Evolutionary conservation across 768 basidiomycete genomes (phyloP), one percentile per base, ranked within the genome.

Genomic region (Tylopilus sp.): DNA sequence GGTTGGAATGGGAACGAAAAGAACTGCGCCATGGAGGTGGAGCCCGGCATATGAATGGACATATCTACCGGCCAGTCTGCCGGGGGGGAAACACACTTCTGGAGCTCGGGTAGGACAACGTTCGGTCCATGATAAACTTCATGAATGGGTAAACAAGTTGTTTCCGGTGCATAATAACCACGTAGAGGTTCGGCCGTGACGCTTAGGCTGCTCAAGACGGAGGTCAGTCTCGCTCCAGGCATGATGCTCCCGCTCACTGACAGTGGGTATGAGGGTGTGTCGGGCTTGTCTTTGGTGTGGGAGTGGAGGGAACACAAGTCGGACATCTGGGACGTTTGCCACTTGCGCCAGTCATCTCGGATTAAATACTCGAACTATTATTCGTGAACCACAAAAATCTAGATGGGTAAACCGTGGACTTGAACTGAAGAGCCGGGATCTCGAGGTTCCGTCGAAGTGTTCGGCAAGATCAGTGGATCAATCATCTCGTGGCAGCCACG

Each of bases 361-460:
- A 40, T 49, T 63, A 57, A 54, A 63, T 60, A 57, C 34, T 6
- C 8, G 6, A 40, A 28, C 10, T 17, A 43, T 45, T 22, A 44
- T 54, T 43, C 26, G 25, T 22, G 21, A 51, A 44, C 41, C n/a
- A 46, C 21, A 42, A 48, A 37, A 6, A 29, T 37, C 9, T 42
- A 22, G 24, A n/a, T 54, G 52, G 28, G 52, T 33, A 21, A 48
- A 54, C 59, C 57, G 40, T 28, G 37, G 45, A 29, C 34, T 29
- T 28, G 53, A 24, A 54, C 29, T 44, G 30, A 29, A 16, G 28
- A 25, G 34, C 29, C 34, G 44, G 13, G 44, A 42, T n/a, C 29
- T 22, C 40, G 30, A 30, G 9, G 19, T 19, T 17, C 25, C 37
- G 12, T 36, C 42, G 21, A 45, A 41, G 24, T 8, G 3, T 14